phyloP scores from a whole-genome alignment of 306 rosid species.

The Astragalus membranaceus region DNA sequence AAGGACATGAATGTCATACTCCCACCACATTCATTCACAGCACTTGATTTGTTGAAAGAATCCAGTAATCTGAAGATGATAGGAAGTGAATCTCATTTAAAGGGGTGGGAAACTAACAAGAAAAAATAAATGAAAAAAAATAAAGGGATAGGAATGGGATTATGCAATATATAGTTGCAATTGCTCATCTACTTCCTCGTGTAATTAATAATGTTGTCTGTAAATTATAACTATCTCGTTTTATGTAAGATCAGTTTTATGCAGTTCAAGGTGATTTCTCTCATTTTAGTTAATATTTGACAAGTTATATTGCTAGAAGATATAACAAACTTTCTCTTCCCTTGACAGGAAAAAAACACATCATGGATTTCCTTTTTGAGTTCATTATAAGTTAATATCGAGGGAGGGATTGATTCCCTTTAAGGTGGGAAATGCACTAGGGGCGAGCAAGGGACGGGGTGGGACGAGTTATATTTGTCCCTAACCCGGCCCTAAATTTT shows the following conservation, averaged over 20 bases:
- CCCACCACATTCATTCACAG: constrained; percentile 58
- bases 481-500: too few relatives aligned
- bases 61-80: constrained; percentile 38
- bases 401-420: too few relatives aligned
- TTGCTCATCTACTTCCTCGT: not conserved
- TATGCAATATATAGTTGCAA: not conserved
- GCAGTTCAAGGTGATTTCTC: not conserved
- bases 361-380: too few relatives aligned
- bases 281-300: not conserved
- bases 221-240: constrained; percentile 16
- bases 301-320: not conserved
- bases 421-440: too few relatives aligned
- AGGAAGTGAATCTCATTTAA: constrained; percentile 35
- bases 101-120: not conserved
- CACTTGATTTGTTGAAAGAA: constrained; percentile 55
- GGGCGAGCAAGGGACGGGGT: too few relatives aligned
- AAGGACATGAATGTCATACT: constrained; percentile 35
- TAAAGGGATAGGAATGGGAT: constrained; percentile 9
- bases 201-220: constrained; percentile 1
- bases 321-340: too few relatives aligned
- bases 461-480: too few relatives aligned
- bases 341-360: too few relatives aligned
- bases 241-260: not conserved
- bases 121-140: not conserved
- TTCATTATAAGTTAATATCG: too few relatives aligned